Conservation (phyloP, 1,284 basidiomycete genomes). For the Rhodotorula sp. region DNA sequence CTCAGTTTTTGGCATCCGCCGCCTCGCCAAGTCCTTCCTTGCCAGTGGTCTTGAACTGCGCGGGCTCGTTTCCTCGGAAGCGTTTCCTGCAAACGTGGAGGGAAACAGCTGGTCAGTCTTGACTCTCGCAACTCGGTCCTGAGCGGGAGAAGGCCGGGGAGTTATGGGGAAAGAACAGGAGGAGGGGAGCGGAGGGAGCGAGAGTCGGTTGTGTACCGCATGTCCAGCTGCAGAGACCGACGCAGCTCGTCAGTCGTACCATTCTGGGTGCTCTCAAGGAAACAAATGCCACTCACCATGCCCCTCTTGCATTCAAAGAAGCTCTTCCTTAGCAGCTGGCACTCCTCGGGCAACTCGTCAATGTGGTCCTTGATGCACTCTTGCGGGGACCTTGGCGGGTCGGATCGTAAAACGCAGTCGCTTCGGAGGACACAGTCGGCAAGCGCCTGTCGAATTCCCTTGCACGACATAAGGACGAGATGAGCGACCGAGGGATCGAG, state of each 20-base stretch:
- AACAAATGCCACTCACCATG: slow-evolving; percentile 60
- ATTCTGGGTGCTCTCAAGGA: accelerated
- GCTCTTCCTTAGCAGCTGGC: slow-evolving; percentile 68
- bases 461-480: slow-evolving; percentile 63
- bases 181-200: background rate
- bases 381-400: slow-evolving; percentile 49
- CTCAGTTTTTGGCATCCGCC: slow-evolving; percentile 3
- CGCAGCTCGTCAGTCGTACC: background rate
- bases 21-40: slow-evolving; percentile 32
- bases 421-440: slow-evolving; percentile 75
- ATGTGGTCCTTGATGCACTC: slow-evolving; percentile 72
- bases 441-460: slow-evolving; percentile 67
- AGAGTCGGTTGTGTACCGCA: slow-evolving; percentile 25
- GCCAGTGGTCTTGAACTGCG: slow-evolving; percentile 30
- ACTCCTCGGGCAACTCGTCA: slow-evolving; percentile 71
- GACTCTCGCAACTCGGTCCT: too few species aligned
- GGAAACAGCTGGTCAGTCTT: background rate
- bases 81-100: slow-evolving; percentile 29
- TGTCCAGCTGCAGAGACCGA: slow-evolving; percentile 30
- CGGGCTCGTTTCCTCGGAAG: slow-evolving; percentile 39
- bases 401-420: slow-evolving; percentile 70
- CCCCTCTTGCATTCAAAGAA: slow-evolving; percentile 83
- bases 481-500: background rate
- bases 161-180: too few species aligned
- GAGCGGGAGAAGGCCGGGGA: background rate